Conservation (phyloP, 2,329 filamentous ascomycete genomes). For the Sclerotinia minor region DNA sequence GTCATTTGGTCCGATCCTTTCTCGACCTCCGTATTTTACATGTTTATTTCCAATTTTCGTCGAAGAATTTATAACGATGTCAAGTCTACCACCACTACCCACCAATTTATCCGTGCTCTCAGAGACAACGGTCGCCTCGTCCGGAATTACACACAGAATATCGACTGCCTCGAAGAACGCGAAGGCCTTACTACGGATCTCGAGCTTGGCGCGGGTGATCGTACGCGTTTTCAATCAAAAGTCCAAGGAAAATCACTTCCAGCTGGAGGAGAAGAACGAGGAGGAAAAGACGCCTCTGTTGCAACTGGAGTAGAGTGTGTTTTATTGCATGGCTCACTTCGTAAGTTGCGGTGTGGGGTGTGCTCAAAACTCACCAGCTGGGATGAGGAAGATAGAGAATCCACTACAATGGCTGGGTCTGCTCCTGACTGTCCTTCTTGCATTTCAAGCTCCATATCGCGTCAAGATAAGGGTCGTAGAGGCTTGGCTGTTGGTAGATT, state of each 20-base stretch:
- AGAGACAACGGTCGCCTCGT: slow-evolving; percentile 68
- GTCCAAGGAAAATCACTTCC: slow-evolving; percentile 45
- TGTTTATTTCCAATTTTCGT: slow-evolving; percentile 66
- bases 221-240: slow-evolving; percentile 57
- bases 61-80: slow-evolving; percentile 62
- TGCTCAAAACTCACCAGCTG: slow-evolving; percentile 59
- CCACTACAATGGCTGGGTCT: slow-evolving; percentile 55
- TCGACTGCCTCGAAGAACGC: slow-evolving; percentile 71
- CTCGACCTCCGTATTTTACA: slow-evolving; percentile 70
- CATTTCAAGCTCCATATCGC: slow-evolving; percentile 59
- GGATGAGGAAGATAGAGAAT: slow-evolving; percentile 54
- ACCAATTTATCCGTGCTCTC: slow-evolving; percentile 67
- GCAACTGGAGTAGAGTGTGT: slow-evolving; percentile 50
- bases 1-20: slow-evolving; percentile 68
- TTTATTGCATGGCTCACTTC: slow-evolving; percentile 70
- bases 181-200: slow-evolving; percentile 66
- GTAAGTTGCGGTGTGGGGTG: slow-evolving; percentile 62
- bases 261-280: slow-evolving; percentile 37
- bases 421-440: slow-evolving; percentile 70
- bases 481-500: slow-evolving; percentile 67
- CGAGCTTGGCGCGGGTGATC: slow-evolving; percentile 60
- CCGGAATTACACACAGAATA: slow-evolving; percentile 74
- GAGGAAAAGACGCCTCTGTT: slow-evolving; percentile 33
- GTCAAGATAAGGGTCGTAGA: slow-evolving; percentile 65
- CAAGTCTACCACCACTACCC: slow-evolving; percentile 59